Percentiles rank a stretch among this genome's conserved stretches.
Evolutionary conservation across 75 land plant genomes (phyloP).

Genomic region (Cryptomeria japonica): DNA sequence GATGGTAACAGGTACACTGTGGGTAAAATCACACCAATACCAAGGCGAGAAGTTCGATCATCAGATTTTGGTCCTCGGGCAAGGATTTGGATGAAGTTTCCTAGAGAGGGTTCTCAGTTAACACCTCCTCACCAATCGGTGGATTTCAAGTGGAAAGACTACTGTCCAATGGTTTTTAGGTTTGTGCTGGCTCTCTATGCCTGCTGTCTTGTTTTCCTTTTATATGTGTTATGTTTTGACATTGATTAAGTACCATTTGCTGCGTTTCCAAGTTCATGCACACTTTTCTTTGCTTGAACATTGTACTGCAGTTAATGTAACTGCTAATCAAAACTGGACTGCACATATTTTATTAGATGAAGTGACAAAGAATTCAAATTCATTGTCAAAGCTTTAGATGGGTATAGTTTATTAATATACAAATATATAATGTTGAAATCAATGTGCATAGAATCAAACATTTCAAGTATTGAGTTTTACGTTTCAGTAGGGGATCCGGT

Average conservation of each 20-base stretch:
- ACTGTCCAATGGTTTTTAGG: constrained; percentile 99
- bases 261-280: neutral
- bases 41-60: constrained; percentile 65
- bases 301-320: neutral
- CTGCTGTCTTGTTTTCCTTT: neutral
- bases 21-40: constrained; percentile 83
- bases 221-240: neutral
- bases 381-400: neutral
- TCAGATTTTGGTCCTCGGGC: constrained; percentile 85
- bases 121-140: constrained; percentile 87
- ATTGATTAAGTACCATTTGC: neutral
- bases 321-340: neutral
- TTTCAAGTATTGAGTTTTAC: too few relatives aligned
- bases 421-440: neutral
- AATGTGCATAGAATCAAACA: too few relatives aligned
- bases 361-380: neutral
- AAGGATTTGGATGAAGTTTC: constrained; percentile 75
- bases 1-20: constrained; percentile 69
- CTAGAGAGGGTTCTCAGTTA: constrained; percentile 74
- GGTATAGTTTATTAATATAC: neutral
- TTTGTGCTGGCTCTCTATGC: constrained; percentile 15
- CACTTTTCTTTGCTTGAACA: neutral
- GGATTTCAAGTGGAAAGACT: constrained; percentile 94
- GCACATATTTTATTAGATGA: neutral
- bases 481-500: too few relatives aligned